A percentile compares a stretch with the other conserved stretches of the same genome.
phyloP scores from a whole-genome alignment of 495 filamentous ascomycete genomes.

The Aspergillus bertholletiae region DNA sequence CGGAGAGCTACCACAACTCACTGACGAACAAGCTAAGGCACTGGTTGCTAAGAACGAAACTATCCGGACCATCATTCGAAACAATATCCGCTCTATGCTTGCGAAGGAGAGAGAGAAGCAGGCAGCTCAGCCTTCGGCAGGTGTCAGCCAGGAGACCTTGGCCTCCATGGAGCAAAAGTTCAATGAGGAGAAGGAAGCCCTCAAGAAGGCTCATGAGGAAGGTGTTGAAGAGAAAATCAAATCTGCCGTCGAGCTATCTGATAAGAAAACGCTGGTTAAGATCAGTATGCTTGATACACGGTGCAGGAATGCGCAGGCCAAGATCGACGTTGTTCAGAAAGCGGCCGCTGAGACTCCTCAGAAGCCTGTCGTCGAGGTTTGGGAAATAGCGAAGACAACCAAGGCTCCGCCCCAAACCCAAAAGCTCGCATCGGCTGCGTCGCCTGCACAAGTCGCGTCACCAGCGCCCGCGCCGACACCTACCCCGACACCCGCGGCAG shows the following conservation, averaged over 20 bases:
- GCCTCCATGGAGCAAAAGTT: slow-evolving; percentile 47
- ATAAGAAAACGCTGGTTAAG: slow-evolving; percentile 64
- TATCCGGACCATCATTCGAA: slow-evolving; percentile 59
- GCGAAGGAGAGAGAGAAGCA: slow-evolving; percentile 53
- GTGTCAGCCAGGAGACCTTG: slow-evolving; percentile 25
- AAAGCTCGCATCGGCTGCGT: slow-evolving; percentile 31
- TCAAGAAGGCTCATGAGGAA: slow-evolving; percentile 55
- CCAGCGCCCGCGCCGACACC: slow-evolving; percentile 24
- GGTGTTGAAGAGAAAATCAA: slow-evolving; percentile 40
- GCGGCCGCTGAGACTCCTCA: slow-evolving; percentile 82
- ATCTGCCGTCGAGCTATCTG: slow-evolving; percentile 40
- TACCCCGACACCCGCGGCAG: slow-evolving; percentile 8
- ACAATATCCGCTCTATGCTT: slow-evolving; percentile 62
- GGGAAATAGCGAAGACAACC: slow-evolving; percentile 71
- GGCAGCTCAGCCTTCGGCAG: slow-evolving; percentile 36
- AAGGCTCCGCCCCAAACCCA: slow-evolving; percentile 52
- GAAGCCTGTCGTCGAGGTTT: slow-evolving; percentile 77
- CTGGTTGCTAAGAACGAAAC: slow-evolving; percentile 62
- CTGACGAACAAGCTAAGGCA: slow-evolving; percentile 62
- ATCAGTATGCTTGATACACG: slow-evolving; percentile 80
- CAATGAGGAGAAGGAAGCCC: slow-evolving; percentile 53
- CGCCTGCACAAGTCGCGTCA: slow-evolving; percentile 27
- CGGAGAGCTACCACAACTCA: slow-evolving; percentile 32
- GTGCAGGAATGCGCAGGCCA: slow-evolving; percentile 58
- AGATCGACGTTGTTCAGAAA: slow-evolving; percentile 72